Base-by-base conservation (phyloP, 2,329 filamentous ascomycete species). In the Neonectria neomacrospora region DNA sequence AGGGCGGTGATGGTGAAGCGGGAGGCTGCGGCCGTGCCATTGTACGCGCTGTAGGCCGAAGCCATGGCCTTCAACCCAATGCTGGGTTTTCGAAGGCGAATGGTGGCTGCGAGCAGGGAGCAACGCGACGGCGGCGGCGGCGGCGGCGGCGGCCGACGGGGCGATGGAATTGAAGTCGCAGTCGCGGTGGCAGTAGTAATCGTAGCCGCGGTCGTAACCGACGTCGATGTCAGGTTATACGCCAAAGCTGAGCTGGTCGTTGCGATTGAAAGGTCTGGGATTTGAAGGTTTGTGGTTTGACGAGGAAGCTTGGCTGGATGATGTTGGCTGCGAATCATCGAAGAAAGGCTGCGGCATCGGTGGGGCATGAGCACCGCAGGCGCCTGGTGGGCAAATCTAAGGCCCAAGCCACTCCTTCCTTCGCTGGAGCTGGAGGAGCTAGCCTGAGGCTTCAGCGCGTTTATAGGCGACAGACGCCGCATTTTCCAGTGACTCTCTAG, bases 1-100 rank as follows among this genome's bases (percentile, higher is more conserved):
- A 97, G 81, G 44, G 90, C 88, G 16, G 93, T 96, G 63, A 91
- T 79, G 1, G 93, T 96, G 64, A 75, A 74, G 42, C 73, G 69
- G 45, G 75, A 74, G 64, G 65, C 65, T 47, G 70, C 70, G 68
- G 74, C 70, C 59, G 77, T 68, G 73, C 76, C 75, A 73, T 78
- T 74, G 71, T 77, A 75, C 69, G 73, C 72, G 75, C 74, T 76
- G 68, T 75, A 80, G 54, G 79, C 77, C 69, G 78, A 79, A 45
- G 77, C 76, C 79, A 80, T 80, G 75, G 75, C 75, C 75, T 73
- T 71, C 58, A 71, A 69, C 44, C 69, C 58, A 60, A 65, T 57
- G 53, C 64, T 67, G 61, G 45, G 53, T 57, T 67, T 74, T 52
- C 65, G 70, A 56, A 71, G 60, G 34, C 66, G 67, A 58, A 66